These are phyloP conservation scores for Hsuehochloa calcarea DNA, from an alignment of 176 grass and related monocot species.

Conservation along the genomic window DNA sequence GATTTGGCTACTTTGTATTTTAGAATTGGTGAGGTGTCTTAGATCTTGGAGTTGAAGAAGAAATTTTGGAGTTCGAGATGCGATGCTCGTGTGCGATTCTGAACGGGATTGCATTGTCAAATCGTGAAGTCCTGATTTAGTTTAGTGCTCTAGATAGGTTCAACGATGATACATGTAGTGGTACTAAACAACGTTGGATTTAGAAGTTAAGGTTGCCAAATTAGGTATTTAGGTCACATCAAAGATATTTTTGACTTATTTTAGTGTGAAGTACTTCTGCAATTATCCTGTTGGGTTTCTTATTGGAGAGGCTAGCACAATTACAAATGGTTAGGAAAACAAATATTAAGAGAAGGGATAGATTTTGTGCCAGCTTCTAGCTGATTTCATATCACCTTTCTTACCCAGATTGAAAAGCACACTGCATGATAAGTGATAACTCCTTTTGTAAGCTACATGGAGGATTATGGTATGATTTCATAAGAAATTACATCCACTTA, in stretches of 20 bases:
- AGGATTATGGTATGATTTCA: neutral
- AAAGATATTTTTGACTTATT: neutral
- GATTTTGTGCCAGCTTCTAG: neutral
- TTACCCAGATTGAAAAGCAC: neutral
- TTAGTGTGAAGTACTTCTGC: neutral
- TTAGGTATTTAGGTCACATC: neutral
- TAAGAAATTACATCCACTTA: conserved; percentile 12
- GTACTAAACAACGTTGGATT: neutral
- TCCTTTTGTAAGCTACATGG: neutral
- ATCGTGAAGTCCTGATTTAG: neutral
- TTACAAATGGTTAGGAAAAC: neutral
- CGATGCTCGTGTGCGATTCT: neutral
- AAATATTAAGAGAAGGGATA: neutral
- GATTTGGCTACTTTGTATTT: neutral
- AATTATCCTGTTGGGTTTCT: neutral
- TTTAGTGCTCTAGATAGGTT: neutral
- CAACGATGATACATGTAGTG: neutral
- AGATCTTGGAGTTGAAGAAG: neutral
- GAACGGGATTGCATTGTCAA: neutral
- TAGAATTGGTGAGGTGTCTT: neutral
- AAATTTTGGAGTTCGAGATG: neutral
- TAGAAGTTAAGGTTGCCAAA: neutral
- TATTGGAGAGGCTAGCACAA: neutral
- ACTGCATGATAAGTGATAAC: neutral
- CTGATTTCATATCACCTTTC: neutral